A percentile compares a stretch with the other conserved stretches of the same genome.
Conservation (phyloP, 2,329 filamentous ascomycete species). For the Neoarthrinium moseri region DNA sequence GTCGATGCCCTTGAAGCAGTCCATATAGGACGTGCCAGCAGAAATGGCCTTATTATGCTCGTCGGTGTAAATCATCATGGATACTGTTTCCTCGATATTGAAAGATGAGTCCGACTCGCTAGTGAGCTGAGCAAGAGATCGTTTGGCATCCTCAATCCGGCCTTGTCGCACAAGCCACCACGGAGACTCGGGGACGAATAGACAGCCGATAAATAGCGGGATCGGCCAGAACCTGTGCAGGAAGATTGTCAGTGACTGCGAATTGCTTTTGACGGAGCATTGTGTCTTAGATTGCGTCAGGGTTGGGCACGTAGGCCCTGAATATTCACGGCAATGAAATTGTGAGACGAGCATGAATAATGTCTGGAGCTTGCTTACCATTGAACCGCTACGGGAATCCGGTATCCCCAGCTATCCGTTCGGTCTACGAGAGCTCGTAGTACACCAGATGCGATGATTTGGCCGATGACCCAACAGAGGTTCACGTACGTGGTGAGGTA, state of each 20-base stretch:
- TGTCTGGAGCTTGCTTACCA: conserved; percentile 6
- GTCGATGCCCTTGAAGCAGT: conserved; percentile 37
- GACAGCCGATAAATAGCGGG: conserved; percentile 7
- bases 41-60: conserved; percentile 29
- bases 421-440: conserved; percentile 8
- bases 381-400: conserved; percentile 9
- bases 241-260: background rate
- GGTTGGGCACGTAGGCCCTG: too few relatives aligned
- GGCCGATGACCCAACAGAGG: conserved; percentile 12
- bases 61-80: conserved; percentile 38
- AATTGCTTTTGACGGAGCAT: background rate
- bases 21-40: conserved; percentile 29
- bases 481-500: conserved; percentile 12
- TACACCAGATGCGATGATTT: conserved; percentile 8
- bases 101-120: conserved; percentile 15
- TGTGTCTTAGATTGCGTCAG: background rate
- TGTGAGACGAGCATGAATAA: too few relatives aligned
- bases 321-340: too few relatives aligned
- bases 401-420: conserved; percentile 6
- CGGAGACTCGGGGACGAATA: conserved; percentile 10
- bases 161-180: conserved; percentile 29
- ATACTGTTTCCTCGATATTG: conserved; percentile 30
- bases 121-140: conserved; percentile 24
- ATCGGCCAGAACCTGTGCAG: conserved; percentile 8
- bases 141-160: conserved; percentile 26